phyloP scores from a whole-genome alignment of 192 early-diverging fungal species.

The Anaeromyces robustus region DNA sequence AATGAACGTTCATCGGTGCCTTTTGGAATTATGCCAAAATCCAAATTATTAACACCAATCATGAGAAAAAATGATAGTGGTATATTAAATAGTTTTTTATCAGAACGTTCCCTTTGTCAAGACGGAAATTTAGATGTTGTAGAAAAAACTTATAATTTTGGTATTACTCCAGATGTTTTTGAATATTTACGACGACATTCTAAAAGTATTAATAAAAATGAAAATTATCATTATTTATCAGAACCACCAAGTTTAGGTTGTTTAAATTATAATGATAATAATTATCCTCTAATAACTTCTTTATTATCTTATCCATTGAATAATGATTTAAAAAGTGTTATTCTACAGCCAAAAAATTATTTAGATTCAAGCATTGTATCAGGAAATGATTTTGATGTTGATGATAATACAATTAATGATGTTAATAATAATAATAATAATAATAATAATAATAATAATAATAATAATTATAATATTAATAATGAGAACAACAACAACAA shows the following conservation, averaged over 20 bases:
- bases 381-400: no score
- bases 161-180: not conserved
- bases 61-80: not conserved
- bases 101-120: not conserved
- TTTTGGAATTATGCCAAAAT: not conserved
- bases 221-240: not conserved
- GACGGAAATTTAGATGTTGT: not conserved
- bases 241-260: not conserved
- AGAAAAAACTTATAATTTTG: not conserved
- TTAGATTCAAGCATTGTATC: no score
- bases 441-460: no score
- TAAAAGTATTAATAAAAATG: not conserved
- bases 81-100: not conserved
- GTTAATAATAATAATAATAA: no score
- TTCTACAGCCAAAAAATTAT: not conserved
- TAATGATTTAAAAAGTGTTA: not conserved
- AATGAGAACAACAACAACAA: not conserved
- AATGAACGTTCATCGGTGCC: not conserved
- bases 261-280: not conserved
- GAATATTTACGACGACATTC: not conserved
- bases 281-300: not conserved
- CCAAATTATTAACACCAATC: not conserved
- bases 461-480: no score
- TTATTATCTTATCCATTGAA: not conserved
- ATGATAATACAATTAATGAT: no score